A percentile compares a stretch with the other conserved stretches of the same genome.
phyloP scores from a whole-genome alignment of 129 eudicot genomes.

The Cynara cardunculus region DNA sequence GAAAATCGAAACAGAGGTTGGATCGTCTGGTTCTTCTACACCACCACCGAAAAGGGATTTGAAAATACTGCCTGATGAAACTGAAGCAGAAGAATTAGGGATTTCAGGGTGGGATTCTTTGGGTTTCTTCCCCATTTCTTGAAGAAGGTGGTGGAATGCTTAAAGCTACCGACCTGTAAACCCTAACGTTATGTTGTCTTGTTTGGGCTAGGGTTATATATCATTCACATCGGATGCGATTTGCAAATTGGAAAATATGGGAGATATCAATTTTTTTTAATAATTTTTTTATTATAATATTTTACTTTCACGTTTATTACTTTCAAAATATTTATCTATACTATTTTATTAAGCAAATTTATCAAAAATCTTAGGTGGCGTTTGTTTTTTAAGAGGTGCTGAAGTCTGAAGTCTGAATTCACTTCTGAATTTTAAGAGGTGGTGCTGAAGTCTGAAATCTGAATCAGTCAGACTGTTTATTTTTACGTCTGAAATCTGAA shows the following conservation, averaged over 20 bases:
- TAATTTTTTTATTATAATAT: too few relatives aligned
- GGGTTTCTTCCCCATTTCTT: constrained; percentile 40
- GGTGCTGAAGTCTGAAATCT: too few relatives aligned
- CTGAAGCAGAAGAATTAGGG: constrained; percentile 19
- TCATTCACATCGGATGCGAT: background rate
- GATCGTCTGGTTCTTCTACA: constrained; percentile 22
- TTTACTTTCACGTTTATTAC: too few relatives aligned
- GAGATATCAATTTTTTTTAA: too few relatives aligned
- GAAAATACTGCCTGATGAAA: constrained; percentile 50
- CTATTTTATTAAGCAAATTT: too few relatives aligned
- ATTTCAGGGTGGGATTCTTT: constrained; percentile 27
- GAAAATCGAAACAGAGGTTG: constrained; percentile 47
- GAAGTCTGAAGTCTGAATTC: too few relatives aligned
- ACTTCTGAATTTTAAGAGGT: too few relatives aligned
- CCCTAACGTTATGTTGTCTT: constrained; percentile 10
- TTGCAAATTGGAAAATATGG: background rate
- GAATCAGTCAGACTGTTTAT: too few relatives aligned
- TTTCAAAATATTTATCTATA: too few relatives aligned
- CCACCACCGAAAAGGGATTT: constrained; percentile 62
- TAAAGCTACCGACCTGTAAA: constrained; percentile 5
- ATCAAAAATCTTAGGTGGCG: too few relatives aligned
- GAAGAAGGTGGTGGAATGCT: background rate
- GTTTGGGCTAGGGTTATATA: constrained; percentile 2
- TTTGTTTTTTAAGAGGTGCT: too few relatives aligned
- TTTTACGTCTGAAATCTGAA: too few relatives aligned